These are phyloP conservation scores for Skeletonema grethae DNA, from an alignment of 108 stramenopile genomes.

Conservation along the genomic window DNA sequence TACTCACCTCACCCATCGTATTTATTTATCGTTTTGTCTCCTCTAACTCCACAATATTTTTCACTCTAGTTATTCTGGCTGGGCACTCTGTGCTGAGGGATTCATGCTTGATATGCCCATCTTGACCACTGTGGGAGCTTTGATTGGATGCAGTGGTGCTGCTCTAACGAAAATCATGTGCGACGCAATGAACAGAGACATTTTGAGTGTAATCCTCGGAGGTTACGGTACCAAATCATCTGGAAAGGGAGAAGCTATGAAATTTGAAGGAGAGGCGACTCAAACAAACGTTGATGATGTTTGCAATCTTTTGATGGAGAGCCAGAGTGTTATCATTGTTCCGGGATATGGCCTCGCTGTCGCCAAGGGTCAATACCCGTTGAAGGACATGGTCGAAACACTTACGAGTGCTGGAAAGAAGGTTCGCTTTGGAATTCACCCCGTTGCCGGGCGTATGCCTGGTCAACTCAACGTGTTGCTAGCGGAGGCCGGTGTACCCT, in stretches of 20 bases:
- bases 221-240: constrained; percentile 92
- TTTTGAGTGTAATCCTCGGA: constrained; percentile 95
- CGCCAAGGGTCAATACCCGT: constrained; percentile 97
- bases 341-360: constrained; percentile 98
- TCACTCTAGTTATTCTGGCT: constrained; percentile 69
- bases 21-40: no score
- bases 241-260: constrained; percentile 87
- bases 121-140: constrained; percentile 96
- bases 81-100: constrained; percentile 98
- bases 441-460: constrained; percentile 99
- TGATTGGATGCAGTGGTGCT: constrained; percentile 99
- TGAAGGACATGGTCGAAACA: constrained; percentile 92
- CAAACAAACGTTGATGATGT: constrained; percentile 86
- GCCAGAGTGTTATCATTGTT: constrained; percentile 92
- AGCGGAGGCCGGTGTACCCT: constrained; percentile 99
- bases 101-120: constrained; percentile 99
- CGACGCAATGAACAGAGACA: constrained; percentile 97
- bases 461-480: constrained; percentile 98
- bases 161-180: constrained; percentile 99
- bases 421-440: constrained; percentile 96
- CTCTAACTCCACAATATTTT: no score
- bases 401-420: constrained; percentile 89
- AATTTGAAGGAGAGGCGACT: constrained; percentile 91
- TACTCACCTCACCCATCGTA: no score
- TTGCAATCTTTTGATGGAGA: constrained; percentile 83